phyloP scores from a whole-genome alignment of 495 filamentous ascomycete genomes.

The Aspergillus sparsus region DNA sequence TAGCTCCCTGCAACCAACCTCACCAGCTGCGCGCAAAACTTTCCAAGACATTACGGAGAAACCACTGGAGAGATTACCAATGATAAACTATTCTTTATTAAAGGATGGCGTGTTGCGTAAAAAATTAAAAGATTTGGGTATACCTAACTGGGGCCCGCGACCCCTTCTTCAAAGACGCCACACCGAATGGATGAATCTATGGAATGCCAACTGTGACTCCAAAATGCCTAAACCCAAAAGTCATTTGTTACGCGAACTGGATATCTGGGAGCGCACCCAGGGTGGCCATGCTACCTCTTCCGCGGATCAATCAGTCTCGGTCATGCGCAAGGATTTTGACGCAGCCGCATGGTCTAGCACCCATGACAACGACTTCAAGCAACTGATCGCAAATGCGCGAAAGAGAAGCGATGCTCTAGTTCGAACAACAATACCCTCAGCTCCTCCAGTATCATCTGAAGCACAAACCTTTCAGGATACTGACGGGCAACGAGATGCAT shows the following conservation, averaged over 20 bases:
- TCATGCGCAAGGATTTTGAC: constrained; percentile 85
- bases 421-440: constrained; percentile 34
- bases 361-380: constrained; percentile 72
- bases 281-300: constrained; percentile 38
- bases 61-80: constrained; percentile 63
- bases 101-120: constrained; percentile 74
- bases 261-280: constrained; percentile 81
- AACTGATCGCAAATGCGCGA: constrained; percentile 71
- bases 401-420: constrained; percentile 38
- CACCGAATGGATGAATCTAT: constrained; percentile 90
- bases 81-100: constrained; percentile 77
- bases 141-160: constrained; percentile 67
- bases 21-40: constrained; percentile 13
- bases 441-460: constrained; percentile 10
- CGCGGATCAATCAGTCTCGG: constrained; percentile 32
- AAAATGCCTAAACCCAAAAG: constrained; percentile 65
- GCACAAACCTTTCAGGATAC: constrained; percentile 6
- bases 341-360: constrained; percentile 69
- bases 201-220: constrained; percentile 95
- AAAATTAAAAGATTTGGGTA: constrained; percentile 80
- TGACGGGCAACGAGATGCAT: constrained; percentile 7
- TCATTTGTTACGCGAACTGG: constrained; percentile 74
- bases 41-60: constrained; percentile 26
- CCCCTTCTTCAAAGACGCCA: constrained; percentile 74
- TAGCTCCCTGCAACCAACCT: constrained; percentile 30